Evolutionary conservation across 805 yeast species (phyloP).

Genomic region (Suhomyces vadensis): DNA sequence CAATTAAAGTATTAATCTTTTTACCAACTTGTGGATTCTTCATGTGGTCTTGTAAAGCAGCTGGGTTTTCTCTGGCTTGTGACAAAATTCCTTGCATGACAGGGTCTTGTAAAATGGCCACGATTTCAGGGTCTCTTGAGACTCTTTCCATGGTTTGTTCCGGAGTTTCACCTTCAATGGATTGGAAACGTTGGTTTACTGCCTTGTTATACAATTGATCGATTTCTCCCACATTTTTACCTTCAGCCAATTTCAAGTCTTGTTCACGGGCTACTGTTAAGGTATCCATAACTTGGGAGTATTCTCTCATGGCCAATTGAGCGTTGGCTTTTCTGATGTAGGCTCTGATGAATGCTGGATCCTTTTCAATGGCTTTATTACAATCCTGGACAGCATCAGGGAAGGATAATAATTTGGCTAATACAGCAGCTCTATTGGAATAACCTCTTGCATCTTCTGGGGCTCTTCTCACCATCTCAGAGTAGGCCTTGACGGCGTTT

Average conservation of each 20-base stretch:
- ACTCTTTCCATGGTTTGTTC: slow-evolving; percentile 93
- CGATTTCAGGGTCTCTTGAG: slow-evolving; percentile 91
- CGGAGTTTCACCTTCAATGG: slow-evolving; percentile 85
- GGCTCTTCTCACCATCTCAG: slow-evolving; percentile 96
- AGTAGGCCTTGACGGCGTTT: slow-evolving; percentile 87
- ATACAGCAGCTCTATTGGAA: slow-evolving; percentile 97
- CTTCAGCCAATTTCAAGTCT: slow-evolving; percentile 61
- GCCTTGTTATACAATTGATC: slow-evolving; percentile 82
- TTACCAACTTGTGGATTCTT: slow-evolving; percentile 88
- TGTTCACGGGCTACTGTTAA: slow-evolving; percentile 73
- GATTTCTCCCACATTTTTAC: slow-evolving; percentile 69
- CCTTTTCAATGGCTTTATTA: slow-evolving; percentile 82
- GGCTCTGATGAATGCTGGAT: slow-evolving; percentile 89
- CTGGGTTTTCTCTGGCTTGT: slow-evolving; percentile 94
- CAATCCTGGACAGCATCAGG: slow-evolving; percentile 96
- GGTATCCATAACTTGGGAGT: slow-evolving; percentile 76
- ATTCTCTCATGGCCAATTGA: slow-evolving; percentile 87
- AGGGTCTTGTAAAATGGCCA: slow-evolving; percentile 85
- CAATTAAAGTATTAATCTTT: slow-evolving; percentile 85
- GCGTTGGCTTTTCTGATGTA: slow-evolving; percentile 97
- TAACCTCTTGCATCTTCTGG: slow-evolving; percentile 96
- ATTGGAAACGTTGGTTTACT: slow-evolving; percentile 71
- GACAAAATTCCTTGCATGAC: slow-evolving; percentile 92
- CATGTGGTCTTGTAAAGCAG: slow-evolving; percentile 97
- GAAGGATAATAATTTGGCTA: slow-evolving; percentile 92